phyloP scores from a whole-genome alignment of 805 yeast genomes.

The Sugiyamaella americana region DNA sequence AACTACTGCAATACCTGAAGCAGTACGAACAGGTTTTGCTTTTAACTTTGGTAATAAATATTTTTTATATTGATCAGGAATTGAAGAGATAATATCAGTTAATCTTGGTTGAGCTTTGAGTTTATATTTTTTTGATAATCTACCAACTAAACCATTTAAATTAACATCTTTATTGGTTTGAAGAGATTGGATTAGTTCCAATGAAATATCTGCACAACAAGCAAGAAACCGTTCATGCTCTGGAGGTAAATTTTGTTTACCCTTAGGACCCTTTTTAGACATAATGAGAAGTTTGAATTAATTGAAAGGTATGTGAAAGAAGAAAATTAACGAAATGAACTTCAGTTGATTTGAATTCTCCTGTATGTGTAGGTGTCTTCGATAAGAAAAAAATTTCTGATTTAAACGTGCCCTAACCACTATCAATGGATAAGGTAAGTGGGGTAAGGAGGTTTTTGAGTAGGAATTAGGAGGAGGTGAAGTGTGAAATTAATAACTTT shows the following conservation, averaged over 20 bases:
- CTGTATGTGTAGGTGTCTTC: too few species aligned
- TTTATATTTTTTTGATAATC: slow-evolving; percentile 84
- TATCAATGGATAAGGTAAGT: too few species aligned
- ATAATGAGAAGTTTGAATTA: too few species aligned
- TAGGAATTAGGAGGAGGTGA: too few species aligned
- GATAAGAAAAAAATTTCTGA: too few species aligned
- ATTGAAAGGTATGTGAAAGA: too few species aligned
- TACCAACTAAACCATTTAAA: slow-evolving; percentile 79
- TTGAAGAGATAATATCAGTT: slow-evolving; percentile 89
- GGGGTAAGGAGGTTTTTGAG: too few species aligned
- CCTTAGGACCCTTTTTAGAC: slow-evolving; percentile 22
- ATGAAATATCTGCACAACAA: slow-evolving; percentile 87
- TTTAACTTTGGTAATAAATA: slow-evolving; percentile 86
- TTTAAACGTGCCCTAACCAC: too few species aligned
- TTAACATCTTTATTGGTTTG: slow-evolving; percentile 74
- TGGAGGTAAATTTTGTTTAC: slow-evolving; percentile 67
- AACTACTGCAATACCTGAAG: slow-evolving; percentile 97
- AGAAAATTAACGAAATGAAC: too few species aligned
- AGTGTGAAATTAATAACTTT: too few species aligned
- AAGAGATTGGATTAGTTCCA: slow-evolving; percentile 74
- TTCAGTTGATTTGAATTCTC: too few species aligned
- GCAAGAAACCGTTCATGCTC: slow-evolving; percentile 90
- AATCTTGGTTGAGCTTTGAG: slow-evolving; percentile 87
- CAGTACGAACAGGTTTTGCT: slow-evolving; percentile 99
- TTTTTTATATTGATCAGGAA: slow-evolving; percentile 93